A percentile compares a stretch with the other conserved stretches of the same genome.
Conservation (phyloP, 352 stramenopile genomes). For the Pythium coloratum region DNA sequence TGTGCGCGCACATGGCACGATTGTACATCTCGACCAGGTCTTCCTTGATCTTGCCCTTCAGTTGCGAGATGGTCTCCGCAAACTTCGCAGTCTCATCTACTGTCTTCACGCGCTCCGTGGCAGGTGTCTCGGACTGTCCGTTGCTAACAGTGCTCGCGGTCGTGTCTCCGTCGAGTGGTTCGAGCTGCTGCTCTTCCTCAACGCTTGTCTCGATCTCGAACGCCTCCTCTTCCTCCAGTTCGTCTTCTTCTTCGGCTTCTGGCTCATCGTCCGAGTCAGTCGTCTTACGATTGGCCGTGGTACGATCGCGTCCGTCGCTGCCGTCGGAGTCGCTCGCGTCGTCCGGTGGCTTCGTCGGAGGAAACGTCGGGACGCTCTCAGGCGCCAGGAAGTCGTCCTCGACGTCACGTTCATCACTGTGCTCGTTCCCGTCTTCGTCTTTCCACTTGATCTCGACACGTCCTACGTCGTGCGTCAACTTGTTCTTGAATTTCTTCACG, state of each 20-base stretch:
- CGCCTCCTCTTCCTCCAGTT: not conserved
- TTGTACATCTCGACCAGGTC: not conserved
- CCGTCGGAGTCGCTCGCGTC: not conserved
- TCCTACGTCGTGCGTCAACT: not conserved
- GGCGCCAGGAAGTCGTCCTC: slow-evolving; percentile 31
- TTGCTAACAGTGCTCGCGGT: not conserved
- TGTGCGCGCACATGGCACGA: not conserved
- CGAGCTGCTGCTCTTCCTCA: not conserved
- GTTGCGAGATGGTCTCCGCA: not conserved
- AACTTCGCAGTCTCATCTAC: not conserved
- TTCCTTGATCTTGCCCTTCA: slow-evolving; percentile 1
- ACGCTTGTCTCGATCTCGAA: not conserved
- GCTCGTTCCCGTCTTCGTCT: not conserved
- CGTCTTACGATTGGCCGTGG: not conserved
- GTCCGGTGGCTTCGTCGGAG: not conserved
- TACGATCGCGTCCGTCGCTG: not conserved
- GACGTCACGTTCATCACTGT: slow-evolving; percentile 12
- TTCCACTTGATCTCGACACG: slow-evolving; percentile 16
- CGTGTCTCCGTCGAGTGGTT: not conserved
- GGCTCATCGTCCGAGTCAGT: not conserved
- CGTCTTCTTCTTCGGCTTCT: not conserved
- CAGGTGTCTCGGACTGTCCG: not conserved
- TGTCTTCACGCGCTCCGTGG: not conserved
- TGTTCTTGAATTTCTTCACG: not conserved
- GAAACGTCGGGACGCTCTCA: slow-evolving; percentile 13